phyloP scores from a whole-genome alignment of 169 alveolate species.

The Eimeria maxima region DNA sequence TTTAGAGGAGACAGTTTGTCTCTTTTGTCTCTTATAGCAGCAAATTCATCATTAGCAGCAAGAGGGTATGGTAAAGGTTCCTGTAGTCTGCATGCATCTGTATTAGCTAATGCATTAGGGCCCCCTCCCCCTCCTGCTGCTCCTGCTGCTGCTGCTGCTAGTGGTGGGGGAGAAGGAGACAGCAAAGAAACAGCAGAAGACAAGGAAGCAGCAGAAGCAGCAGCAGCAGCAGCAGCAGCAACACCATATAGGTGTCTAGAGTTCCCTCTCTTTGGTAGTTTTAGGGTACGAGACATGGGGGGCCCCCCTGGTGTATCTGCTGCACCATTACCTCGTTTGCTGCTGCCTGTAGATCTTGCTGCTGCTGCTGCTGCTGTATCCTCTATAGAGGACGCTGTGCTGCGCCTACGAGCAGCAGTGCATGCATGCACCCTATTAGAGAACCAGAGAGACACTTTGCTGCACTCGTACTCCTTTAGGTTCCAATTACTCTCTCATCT shows the following conservation, averaged over 20 bases:
- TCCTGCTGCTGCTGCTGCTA: conserved; percentile 12
- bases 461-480: conserved; percentile 44
- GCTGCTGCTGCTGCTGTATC: conserved; percentile 49
- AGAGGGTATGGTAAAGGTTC: conserved; percentile 53
- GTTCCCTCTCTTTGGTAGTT: conserved; percentile 85
- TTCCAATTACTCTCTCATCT: conserved; percentile 71
- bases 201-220: not conserved
- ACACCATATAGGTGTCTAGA: not conserved
- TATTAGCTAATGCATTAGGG: not conserved
- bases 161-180: not conserved
- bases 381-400: conserved; percentile 55
- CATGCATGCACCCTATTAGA: conserved; percentile 76
- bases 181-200: conserved; percentile 13
- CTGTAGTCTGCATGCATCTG: conserved; percentile 38
- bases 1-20: not conserved
- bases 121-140: not conserved
- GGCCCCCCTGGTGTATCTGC: conserved; percentile 82
- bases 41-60: not conserved
- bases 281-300: conserved; percentile 75
- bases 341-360: not conserved
- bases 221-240: conserved; percentile 11
- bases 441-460: conserved; percentile 39
- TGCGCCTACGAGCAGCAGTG: conserved; percentile 62
- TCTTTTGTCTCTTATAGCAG: not conserved
- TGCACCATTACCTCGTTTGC: conserved; percentile 30